A percentile compares a stretch with the other conserved stretches of the same genome.
Conservation (phyloP, 176 grass and related monocot species). For the Oryza glumipatula region DNA sequence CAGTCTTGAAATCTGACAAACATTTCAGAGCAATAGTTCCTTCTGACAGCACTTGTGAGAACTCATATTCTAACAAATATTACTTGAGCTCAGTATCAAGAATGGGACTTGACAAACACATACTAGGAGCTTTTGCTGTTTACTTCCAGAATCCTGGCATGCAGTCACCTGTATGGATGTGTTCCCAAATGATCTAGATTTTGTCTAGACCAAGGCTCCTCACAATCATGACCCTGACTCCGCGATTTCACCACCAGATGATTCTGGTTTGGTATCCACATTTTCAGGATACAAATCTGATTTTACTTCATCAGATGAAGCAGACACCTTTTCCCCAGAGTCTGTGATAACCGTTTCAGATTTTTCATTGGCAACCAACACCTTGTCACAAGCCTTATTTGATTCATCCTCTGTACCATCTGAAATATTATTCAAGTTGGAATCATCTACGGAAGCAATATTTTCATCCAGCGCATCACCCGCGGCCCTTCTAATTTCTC, state of each 20-base stretch:
- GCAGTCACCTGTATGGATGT: neutral
- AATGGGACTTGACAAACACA: neutral
- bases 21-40: neutral
- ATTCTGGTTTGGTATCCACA: constrained; percentile 16
- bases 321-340: constrained; percentile 12
- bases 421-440: constrained; percentile 34
- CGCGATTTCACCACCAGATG: neutral
- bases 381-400: neutral
- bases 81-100: neutral
- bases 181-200: constrained; percentile 18
- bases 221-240: constrained; percentile 22
- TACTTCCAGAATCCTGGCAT: neutral
- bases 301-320: constrained; percentile 27
- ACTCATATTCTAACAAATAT: neutral
- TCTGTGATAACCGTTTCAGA: constrained; percentile 9
- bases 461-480: constrained; percentile 39
- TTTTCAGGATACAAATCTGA: neutral
- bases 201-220: constrained; percentile 12
- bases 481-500: constrained; percentile 19
- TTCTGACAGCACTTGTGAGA: neutral
- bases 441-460: constrained; percentile 27
- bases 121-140: neutral
- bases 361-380: neutral
- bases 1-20: neutral
- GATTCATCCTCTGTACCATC: constrained; percentile 30